phyloP scores from a whole-genome alignment of 371 early-diverging fungal species.

The Rhizopus arrhizus region DNA sequence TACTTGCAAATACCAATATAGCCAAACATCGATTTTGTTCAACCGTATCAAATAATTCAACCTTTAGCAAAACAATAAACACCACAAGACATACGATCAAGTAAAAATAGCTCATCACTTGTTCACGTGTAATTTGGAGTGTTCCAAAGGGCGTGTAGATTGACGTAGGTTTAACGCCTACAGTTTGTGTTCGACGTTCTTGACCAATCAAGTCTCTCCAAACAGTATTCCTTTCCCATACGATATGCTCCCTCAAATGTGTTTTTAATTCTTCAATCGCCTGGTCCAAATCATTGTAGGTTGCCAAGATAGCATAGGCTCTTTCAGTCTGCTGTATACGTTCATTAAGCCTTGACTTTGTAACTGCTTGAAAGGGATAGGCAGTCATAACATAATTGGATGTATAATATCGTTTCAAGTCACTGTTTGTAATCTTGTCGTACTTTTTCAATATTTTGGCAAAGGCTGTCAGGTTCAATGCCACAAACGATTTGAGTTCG shows the following conservation, averaged over 20 bases:
- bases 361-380: slow-evolving; percentile 65
- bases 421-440: slow-evolving; percentile 84
- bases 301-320: slow-evolving; percentile 61
- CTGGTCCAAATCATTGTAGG: slow-evolving; percentile 55
- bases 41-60: slow-evolving; percentile 57
- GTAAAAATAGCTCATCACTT: slow-evolving; percentile 40
- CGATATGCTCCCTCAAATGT: slow-evolving; percentile 87
- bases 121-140: slow-evolving; percentile 41
- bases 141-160: slow-evolving; percentile 53
- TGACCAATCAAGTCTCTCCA: slow-evolving; percentile 96
- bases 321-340: slow-evolving; percentile 63
- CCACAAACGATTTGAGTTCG: slow-evolving; percentile 87
- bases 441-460: slow-evolving; percentile 95
- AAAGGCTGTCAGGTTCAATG: slow-evolving; percentile 94
- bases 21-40: slow-evolving; percentile 87
- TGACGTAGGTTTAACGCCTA: slow-evolving; percentile 47
- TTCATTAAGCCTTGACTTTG: slow-evolving; percentile 61
- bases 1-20: slow-evolving; percentile 82
- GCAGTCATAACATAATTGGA: slow-evolving; percentile 53
- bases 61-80: slow-evolving; percentile 56
- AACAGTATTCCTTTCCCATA: slow-evolving; percentile 95
- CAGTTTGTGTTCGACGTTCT: slow-evolving; percentile 81
- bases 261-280: slow-evolving; percentile 77
- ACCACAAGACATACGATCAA: slow-evolving; percentile 53
- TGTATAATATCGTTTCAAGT: slow-evolving; percentile 59